These are phyloP conservation scores for Aspergillus terreus DNA, from an alignment of 2,329 filamentous ascomycete genomes.

Conservation along the genomic window DNA sequence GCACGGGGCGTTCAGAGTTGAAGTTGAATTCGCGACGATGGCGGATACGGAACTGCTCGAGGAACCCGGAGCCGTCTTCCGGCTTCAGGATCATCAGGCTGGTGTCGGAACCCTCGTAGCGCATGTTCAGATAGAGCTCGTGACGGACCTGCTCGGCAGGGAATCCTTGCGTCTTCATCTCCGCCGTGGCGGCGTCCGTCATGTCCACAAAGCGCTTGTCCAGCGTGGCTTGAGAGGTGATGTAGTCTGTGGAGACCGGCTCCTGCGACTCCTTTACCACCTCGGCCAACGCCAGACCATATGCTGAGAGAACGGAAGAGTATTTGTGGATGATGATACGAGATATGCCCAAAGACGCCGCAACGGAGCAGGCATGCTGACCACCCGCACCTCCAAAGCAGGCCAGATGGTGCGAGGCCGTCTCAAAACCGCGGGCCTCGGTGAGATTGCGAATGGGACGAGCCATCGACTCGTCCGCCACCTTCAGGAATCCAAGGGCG, in stretches of 20 bases:
- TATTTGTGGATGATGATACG: constrained; percentile 88
- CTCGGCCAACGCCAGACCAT: constrained; percentile 88
- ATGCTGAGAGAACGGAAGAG: constrained; percentile 86
- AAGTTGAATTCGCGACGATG: constrained; percentile 93
- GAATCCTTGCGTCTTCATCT: constrained; percentile 45
- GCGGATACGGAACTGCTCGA: constrained; percentile 75
- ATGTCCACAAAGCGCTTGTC: constrained; percentile 71
- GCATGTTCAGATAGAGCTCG: constrained; percentile 46
- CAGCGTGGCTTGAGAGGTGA: constrained; percentile 43
- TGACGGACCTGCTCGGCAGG: constrained; percentile 36
- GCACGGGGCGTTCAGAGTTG: constrained; percentile 76
- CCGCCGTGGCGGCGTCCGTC: constrained; percentile 55
- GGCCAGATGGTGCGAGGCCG: constrained; percentile 81
- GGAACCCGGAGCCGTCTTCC: constrained; percentile 78
- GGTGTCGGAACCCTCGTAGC: constrained; percentile 51
- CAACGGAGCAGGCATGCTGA: constrained; percentile 89
- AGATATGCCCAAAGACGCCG: constrained; percentile 75
- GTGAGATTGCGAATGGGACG: constrained; percentile 85
- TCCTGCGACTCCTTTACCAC: constrained; percentile 84
- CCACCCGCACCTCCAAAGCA: constrained; percentile 91
- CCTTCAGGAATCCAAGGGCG: constrained; percentile 40
- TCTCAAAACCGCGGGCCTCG: constrained; percentile 88
- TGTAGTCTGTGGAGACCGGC: constrained; percentile 54
- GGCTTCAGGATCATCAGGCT: constrained; percentile 52
- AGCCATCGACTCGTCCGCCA: constrained; percentile 43